Evolutionary conservation across 2,329 filamentous ascomycete species (phyloP), one percentile per base, ranked within the genome.

Genomic region (Colletotrichum sublineola): DNA sequence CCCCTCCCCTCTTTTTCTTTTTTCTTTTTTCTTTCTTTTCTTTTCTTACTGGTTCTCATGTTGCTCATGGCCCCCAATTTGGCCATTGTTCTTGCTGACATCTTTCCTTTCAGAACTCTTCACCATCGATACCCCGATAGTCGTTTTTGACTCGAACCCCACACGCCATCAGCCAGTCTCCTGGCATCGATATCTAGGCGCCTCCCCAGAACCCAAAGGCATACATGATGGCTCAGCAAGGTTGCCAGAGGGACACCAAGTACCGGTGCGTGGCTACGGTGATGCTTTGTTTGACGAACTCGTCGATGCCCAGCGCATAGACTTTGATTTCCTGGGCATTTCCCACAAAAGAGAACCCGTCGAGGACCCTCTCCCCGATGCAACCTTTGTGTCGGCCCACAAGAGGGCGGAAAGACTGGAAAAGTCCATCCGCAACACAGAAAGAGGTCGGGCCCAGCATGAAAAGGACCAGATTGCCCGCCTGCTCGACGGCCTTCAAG

Each of bases 401-500:
- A 87, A 85, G 75, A 88, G 87, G 73, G 89, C 89, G 8, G 89
- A 91, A 78, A 84, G 90, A 33, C 79, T 89, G 61, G 90, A 92
- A 78, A 87, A 87, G 67, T 89, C 88, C 1, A 90, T 91, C 60
- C 85, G 90, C 42, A 92, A 92, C 74, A 85, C 88, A 0, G 90
- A 92, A 77, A 90, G 88, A 77, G 89, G 89, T 15, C 86, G 89
- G 12, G 90, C 90, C 20, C 89, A 92, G 75, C 90, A 92, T 83
- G 90, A 92, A 76, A 90, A 87, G 75, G 89, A 91, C 73, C 89
- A 91, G 76, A 88, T 92, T 52, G 87, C 90, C 66, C 86, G 90
- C 44, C 81, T 92, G 20, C 86, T 98, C 8, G 94, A 96, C 66
- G 94, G 94, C 24, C 87, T 99, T 1, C 93, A 94, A 79, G 94